Base-by-base conservation (phyloP, 805 yeast genomes). In the Metschnikowia continentalis region DNA sequence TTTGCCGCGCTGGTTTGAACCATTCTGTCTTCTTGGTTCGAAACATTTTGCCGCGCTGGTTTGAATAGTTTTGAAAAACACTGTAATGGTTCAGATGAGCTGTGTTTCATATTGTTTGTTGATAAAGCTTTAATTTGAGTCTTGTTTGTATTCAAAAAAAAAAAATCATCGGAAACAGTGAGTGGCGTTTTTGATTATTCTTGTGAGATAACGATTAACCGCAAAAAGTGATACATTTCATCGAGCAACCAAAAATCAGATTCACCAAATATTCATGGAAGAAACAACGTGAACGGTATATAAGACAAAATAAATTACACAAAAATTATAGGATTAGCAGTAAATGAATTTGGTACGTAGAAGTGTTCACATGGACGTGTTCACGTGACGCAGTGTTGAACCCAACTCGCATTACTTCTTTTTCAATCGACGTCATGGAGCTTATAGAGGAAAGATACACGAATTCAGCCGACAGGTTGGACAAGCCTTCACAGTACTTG, bases 401-500 rank as follows among this genome's bases (percentile, higher is more conserved):
- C 11, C 20, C 5, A 20, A 42, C n/a, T 42, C 46, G 46, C 46
- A 22, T 22, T 42, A n/a, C 15, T 32, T 22, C 35, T 20, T 15
- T 20, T 32, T 14, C 14, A 42, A 33, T 13, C 23, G 37, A 35
- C 46, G 32, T 14, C 46, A 72, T 74, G 77, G 76, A 72, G 54
- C 59, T 72, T 39, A 59, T 74, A 35, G 68, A 72, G 52, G 77
- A 74, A 51, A 68, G 66, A 50, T 87, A 82, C 69, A 76, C 72
- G 44, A 83, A 84, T 58, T 82, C 92, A 0, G 81, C 87, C 1
- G 79, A 76, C 32, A 74, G 92, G 55, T 70, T 86, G 47, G 94
- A 88, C 60, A 79, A 76, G 54, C 94, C 94, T 2, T 86, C 92
- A 0, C 68, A 74, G 17, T 88, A 88, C 60, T 72, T 87, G 41